phyloP scores from a whole-genome alignment of 2,329 filamentous ascomycete genomes.

The Fusarium staphyleae region DNA sequence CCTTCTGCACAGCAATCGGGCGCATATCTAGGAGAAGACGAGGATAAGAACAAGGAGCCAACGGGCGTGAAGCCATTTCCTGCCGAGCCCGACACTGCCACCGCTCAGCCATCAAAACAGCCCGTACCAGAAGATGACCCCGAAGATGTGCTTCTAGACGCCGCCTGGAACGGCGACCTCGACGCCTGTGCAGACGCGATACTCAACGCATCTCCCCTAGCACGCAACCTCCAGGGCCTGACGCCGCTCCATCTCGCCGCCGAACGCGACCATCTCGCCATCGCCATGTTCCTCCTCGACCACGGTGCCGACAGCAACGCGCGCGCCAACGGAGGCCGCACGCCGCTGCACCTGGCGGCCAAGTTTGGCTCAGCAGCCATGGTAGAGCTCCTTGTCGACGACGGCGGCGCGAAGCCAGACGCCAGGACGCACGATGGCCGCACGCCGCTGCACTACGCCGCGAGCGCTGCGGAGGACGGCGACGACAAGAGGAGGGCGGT shows the following conservation, averaged over 20 bases:
- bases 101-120: background rate
- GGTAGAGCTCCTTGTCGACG: slow-evolving; percentile 45
- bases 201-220: slow-evolving; percentile 32
- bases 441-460: slow-evolving; percentile 45
- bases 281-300: slow-evolving; percentile 46
- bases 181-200: slow-evolving; percentile 38
- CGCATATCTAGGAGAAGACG: background rate
- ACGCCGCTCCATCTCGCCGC: slow-evolving; percentile 44
- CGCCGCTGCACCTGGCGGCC: slow-evolving; percentile 44
- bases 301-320: slow-evolving; percentile 38
- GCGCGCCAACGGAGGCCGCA: slow-evolving; percentile 43
- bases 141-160: slow-evolving; percentile 41
- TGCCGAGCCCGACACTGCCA: background rate
- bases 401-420: slow-evolving; percentile 42
- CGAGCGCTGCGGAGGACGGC: slow-evolving; percentile 41
- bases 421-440: slow-evolving; percentile 42
- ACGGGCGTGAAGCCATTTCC: background rate
- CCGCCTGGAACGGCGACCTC: slow-evolving; percentile 46
- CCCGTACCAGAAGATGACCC: slow-evolving; percentile 16
- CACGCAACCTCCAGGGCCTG: slow-evolving; percentile 42
- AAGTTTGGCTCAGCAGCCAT: slow-evolving; percentile 42
- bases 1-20: background rate
- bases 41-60: background rate
- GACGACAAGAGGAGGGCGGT: slow-evolving; percentile 45
- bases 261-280: slow-evolving; percentile 44